phyloP scores from a whole-genome alignment of 2,329 filamentous ascomycete genomes.

The Exserohilum rostratum region DNA sequence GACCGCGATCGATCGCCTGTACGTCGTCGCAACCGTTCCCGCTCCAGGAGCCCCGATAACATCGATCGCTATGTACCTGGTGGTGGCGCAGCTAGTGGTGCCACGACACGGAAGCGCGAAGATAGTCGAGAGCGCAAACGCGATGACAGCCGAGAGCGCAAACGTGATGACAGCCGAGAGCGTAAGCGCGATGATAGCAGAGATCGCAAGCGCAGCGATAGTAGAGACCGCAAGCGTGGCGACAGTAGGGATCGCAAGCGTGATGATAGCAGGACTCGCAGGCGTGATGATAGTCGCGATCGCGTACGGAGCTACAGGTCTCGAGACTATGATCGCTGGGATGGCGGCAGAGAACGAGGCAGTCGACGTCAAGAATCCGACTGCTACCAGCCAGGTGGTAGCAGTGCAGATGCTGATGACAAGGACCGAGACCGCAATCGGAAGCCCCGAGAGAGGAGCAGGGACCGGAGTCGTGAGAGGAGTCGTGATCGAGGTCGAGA shows the following conservation, averaged over 20 bases:
- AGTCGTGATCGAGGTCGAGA: slow-evolving; percentile 12
- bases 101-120: slow-evolving; percentile 32
- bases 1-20: slow-evolving; percentile 24
- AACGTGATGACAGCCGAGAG: slow-evolving; percentile 12
- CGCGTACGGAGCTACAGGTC: slow-evolving; percentile 48
- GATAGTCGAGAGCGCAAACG: slow-evolving; percentile 46
- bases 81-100: slow-evolving; percentile 14
- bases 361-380: slow-evolving; percentile 39
- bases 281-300: slow-evolving; percentile 48
- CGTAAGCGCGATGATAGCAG: slow-evolving; percentile 28
- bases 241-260: slow-evolving; percentile 30
- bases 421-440: slow-evolving; percentile 28
- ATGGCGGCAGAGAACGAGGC: slow-evolving; percentile 28
- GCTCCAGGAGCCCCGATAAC: slow-evolving; percentile 43
- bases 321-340: slow-evolving; percentile 50
- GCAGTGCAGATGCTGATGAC: slow-evolving; percentile 17
- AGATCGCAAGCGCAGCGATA: slow-evolving; percentile 44
- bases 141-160: slow-evolving; percentile 37
- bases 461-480: slow-evolving; percentile 14
- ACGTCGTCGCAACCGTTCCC: slow-evolving; percentile 29
- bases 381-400: slow-evolving; percentile 37
- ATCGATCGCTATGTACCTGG: slow-evolving; percentile 49
- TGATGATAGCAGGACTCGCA: slow-evolving; percentile 43
- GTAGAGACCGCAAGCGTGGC: slow-evolving; percentile 32
- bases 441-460: slow-evolving; percentile 36